phyloP scores from a whole-genome alignment of 805 yeast species.

The Monosporozyma unispora region DNA sequence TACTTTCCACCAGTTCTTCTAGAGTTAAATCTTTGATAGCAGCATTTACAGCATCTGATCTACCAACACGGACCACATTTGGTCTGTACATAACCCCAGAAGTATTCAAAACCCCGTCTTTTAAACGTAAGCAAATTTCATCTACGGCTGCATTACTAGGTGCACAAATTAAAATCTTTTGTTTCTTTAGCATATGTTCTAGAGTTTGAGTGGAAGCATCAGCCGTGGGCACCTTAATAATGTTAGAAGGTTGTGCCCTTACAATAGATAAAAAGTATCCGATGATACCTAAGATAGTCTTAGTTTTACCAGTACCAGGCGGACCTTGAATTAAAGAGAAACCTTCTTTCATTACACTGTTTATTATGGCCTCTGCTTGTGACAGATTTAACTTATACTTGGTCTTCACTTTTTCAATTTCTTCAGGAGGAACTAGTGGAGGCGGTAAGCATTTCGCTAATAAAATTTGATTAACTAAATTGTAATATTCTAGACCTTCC shows the following conservation, averaged over 20 bases:
- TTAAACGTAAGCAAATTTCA: constrained; percentile 77
- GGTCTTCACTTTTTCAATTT: constrained; percentile 36
- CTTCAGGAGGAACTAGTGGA: constrained; percentile 24
- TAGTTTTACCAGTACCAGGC: constrained; percentile 98
- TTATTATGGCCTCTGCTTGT: constrained; percentile 83
- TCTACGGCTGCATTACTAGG: constrained; percentile 99
- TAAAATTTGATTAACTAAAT: constrained; percentile 57
- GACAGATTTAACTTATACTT: constrained; percentile 67
- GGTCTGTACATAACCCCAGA: constrained; percentile 50
- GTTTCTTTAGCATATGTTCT: constrained; percentile 27
- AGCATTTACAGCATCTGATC: constrained; percentile 78
- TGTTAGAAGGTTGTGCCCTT: constrained; percentile 19
- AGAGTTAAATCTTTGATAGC: constrained; percentile 75
- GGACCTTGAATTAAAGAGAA: constrained; percentile 95
- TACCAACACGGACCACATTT: constrained; percentile 74
- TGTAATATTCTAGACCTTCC: constrained; percentile 74
- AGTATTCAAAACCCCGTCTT: constrained; percentile 55
- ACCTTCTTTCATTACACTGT: constrained; percentile 59
- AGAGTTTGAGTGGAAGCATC: constrained; percentile 12
- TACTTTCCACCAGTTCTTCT: constrained; percentile 74
- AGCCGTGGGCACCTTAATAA: constrained; percentile 28
- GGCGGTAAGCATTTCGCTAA: constrained; percentile 46
- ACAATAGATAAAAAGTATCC: constrained; percentile 57
- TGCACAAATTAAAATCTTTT: constrained; percentile 82
- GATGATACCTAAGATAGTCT: constrained; percentile 85